A percentile compares a stretch with the other conserved stretches of the same genome.
These are phyloP conservation scores for Boletus coccyginus DNA, from an alignment of 768 basidiomycete species.

Conservation along the genomic window DNA sequence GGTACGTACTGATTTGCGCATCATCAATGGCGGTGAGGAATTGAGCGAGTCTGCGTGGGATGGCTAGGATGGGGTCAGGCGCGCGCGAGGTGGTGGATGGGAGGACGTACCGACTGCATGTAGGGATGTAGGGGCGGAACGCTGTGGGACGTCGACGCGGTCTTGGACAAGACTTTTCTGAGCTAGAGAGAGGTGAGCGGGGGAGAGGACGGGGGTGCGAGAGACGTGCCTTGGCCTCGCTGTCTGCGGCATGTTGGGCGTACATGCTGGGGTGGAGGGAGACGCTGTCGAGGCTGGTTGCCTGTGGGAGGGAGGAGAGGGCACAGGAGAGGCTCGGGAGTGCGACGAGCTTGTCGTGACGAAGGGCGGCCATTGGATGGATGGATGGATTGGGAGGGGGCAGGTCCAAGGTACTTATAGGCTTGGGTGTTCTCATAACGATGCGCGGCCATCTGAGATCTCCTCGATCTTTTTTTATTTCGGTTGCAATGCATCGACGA, in stretches of 20 bases:
- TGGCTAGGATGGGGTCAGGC: constrained; percentile 28
- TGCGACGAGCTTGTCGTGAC: constrained; percentile 58
- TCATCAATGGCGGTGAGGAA: constrained; percentile 50
- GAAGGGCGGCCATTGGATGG: constrained; percentile 31
- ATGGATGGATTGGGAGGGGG: too few relatives aligned
- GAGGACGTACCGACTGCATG: constrained; percentile 36
- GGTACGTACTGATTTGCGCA: constrained; percentile 49
- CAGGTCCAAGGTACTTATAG: constrained; percentile 23
- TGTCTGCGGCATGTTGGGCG: constrained; percentile 62
- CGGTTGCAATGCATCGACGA: constrained; percentile 21
- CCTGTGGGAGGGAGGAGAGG: constrained; percentile 67
- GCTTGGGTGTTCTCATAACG: constrained; percentile 21
- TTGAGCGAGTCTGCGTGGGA: constrained; percentile 35
- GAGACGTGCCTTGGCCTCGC: constrained; percentile 65
- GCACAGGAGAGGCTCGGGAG: constrained; percentile 71
- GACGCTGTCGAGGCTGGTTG: constrained; percentile 65
- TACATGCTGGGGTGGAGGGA: constrained; percentile 70
- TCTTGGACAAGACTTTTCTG: constrained; percentile 61
- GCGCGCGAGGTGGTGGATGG: not conserved
- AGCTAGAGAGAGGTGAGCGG: constrained; percentile 39
- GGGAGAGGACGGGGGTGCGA: not conserved
- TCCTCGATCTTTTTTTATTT: constrained; percentile 6
- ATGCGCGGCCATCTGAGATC: constrained; percentile 28
- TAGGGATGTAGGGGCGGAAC: constrained; percentile 34
- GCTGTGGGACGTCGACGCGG: constrained; percentile 34